Conservation (phyloP, 164 flowering plant species). For the Magnolia sinica region DNA sequence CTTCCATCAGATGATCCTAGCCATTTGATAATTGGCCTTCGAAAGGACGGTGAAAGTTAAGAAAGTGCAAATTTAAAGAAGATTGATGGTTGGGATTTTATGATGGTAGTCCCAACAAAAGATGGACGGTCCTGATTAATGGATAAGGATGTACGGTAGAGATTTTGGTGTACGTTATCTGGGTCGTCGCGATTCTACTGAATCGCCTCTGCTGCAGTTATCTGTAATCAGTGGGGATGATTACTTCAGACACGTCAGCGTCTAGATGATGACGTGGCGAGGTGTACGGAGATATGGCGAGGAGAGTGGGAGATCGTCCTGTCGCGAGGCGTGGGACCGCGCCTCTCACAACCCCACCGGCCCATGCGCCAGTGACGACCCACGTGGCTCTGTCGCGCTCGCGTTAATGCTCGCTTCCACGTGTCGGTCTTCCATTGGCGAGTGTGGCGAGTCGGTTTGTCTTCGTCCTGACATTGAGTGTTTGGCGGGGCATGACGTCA, state of each 20-base stretch:
- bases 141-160: not conserved
- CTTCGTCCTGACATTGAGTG: conserved; percentile 8
- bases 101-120: not conserved
- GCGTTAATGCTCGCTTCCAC: not conserved
- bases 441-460: conserved; percentile 6
- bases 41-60: not conserved
- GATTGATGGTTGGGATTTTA: not conserved
- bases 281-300: not conserved
- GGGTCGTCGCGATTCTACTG: not conserved
- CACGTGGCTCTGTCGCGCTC: conserved; percentile 9
- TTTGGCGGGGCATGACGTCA: conserved; percentile 10
- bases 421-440: not conserved
- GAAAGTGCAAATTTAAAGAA: not conserved
- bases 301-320: not conserved
- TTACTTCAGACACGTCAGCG: not conserved
- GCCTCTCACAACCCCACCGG: not conserved
- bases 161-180: not conserved
- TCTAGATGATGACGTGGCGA: not conserved
- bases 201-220: not conserved
- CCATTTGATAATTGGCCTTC: no score
- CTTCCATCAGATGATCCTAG: no score
- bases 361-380: conserved; percentile 5
- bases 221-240: not conserved
- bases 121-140: no score
- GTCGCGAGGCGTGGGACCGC: not conserved